phyloP scores from a whole-genome alignment of 1,139 yeast genomes.

The Suhomyces panamericanus region DNA sequence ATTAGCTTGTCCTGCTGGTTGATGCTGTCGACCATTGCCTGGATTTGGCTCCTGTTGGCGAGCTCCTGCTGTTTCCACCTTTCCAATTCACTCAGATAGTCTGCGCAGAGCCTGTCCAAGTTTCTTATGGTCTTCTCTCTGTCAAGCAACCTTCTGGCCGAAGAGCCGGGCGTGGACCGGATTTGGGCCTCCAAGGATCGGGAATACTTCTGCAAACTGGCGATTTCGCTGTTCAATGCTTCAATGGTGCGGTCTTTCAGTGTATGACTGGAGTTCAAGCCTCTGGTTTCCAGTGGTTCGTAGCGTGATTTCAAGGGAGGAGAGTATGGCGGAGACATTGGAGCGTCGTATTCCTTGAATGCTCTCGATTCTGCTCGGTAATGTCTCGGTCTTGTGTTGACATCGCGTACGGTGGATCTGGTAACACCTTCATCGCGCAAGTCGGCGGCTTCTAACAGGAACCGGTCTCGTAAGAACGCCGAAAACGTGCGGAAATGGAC shows the following conservation, averaged over 20 bases:
- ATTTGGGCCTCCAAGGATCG: slow-evolving; percentile 24
- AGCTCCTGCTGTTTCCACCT: slow-evolving; percentile 19
- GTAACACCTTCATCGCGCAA: slow-evolving; percentile 4
- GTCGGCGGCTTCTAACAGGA: slow-evolving; percentile 20
- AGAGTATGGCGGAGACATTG: slow-evolving; percentile 15
- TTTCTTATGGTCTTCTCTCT: slow-evolving; percentile 9
- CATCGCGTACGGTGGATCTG: not conserved
- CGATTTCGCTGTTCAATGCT: slow-evolving; percentile 22
- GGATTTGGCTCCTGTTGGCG: slow-evolving; percentile 16
- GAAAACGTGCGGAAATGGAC: slow-evolving; percentile 26
- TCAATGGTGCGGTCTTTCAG: slow-evolving; percentile 6
- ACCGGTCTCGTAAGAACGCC: slow-evolving; percentile 28
- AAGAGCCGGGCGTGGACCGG: slow-evolving; percentile 7
- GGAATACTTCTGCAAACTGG: slow-evolving; percentile 22
- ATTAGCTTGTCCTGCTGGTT: slow-evolving; percentile 28
- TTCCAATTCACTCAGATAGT: slow-evolving; percentile 23
- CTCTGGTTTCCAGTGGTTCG: not conserved
- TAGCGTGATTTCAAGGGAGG: slow-evolving; percentile 3
- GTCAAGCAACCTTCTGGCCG: slow-evolving; percentile 7
- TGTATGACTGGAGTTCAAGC: not conserved
- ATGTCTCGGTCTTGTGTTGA: not conserved
- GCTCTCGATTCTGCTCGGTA: not conserved
- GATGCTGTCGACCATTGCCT: slow-evolving; percentile 20
- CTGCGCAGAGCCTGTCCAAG: slow-evolving; percentile 21
- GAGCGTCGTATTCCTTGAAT: slow-evolving; percentile 1